A percentile compares a stretch with the other conserved stretches of the same genome.
Evolutionary conservation across 805 yeast genomes (phyloP).

Genomic region (Kluyveromyces nonfermentans): DNA sequence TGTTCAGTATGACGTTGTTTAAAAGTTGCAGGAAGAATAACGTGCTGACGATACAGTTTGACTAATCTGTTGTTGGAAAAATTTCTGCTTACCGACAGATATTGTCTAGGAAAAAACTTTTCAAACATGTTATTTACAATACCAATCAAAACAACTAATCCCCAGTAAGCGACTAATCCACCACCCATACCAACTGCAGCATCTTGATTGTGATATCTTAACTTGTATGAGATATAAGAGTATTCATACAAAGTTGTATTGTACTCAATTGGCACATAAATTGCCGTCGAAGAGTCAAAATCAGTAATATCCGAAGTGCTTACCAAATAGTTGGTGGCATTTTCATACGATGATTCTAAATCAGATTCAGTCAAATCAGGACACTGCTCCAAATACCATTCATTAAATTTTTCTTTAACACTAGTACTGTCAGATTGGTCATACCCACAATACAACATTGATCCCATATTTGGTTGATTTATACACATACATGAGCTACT

Average conservation of each 20-base stretch:
- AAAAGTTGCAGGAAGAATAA: not conserved
- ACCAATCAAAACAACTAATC: conserved; percentile 31
- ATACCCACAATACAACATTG: conserved; percentile 21
- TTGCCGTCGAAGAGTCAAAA: conserved; percentile 27
- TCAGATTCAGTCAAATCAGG: conserved; percentile 21
- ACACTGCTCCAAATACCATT: conserved; percentile 19
- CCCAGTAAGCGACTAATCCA: conserved; percentile 40
- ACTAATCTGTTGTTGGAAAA: not conserved
- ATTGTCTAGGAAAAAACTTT: conserved; percentile 18
- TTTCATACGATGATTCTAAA: conserved; percentile 11
- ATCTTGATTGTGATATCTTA: conserved; percentile 14
- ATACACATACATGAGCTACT: conserved; percentile 15
- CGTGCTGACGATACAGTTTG: not conserved
- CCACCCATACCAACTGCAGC: conserved; percentile 37
- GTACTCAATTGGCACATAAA: conserved; percentile 8
- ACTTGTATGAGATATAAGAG: not conserved
- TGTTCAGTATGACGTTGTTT: not conserved
- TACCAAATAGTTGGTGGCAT: conserved; percentile 21
- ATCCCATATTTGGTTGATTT: conserved; percentile 21
- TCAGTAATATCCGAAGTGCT: conserved; percentile 21
- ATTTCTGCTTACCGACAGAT: conserved; percentile 15
- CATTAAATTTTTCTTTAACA: conserved; percentile 8
- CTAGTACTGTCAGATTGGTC: conserved; percentile 4
- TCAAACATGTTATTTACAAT: conserved; percentile 31
- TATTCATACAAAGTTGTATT: not conserved